These are phyloP conservation scores for Colletotrichum tamarilloi DNA, from an alignment of 2,329 filamentous ascomycete species.

Conservation along the genomic window DNA sequence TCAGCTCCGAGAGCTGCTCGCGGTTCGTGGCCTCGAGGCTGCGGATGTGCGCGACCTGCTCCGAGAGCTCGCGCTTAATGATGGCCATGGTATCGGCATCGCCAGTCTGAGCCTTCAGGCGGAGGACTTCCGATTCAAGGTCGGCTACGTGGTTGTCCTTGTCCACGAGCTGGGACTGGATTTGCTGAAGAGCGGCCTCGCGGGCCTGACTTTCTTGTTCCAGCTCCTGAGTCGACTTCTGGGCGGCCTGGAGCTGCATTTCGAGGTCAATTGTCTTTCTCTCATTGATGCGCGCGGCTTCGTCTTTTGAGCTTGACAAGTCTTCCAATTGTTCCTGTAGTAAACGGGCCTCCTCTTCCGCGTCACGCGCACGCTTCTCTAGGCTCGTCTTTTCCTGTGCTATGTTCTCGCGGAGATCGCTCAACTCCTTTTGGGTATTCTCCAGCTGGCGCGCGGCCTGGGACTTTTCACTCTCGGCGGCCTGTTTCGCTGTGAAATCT, in stretches of 20 bases:
- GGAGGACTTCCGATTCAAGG: slow-evolving; percentile 85
- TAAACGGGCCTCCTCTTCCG: slow-evolving; percentile 77
- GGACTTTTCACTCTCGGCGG: slow-evolving; percentile 65
- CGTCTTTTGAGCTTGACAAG: slow-evolving; percentile 69
- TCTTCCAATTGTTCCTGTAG: slow-evolving; percentile 88
- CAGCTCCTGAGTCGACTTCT: slow-evolving; percentile 65
- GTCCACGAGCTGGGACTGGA: slow-evolving; percentile 75
- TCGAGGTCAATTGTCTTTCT: slow-evolving; percentile 66
- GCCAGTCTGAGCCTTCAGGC: slow-evolving; percentile 86
- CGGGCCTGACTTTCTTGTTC: slow-evolving; percentile 68
- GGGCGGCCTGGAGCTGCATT: slow-evolving; percentile 58
- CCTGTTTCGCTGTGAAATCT: slow-evolving; percentile 77
- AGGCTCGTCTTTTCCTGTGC: slow-evolving; percentile 71
- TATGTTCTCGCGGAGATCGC: slow-evolving; percentile 60
- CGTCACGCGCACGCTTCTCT: slow-evolving; percentile 76
- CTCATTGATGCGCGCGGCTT: slow-evolving; percentile 72
- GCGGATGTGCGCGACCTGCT: slow-evolving; percentile 92
- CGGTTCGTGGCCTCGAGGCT: slow-evolving; percentile 83
- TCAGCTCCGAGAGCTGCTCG: slow-evolving; percentile 83
- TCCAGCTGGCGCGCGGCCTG: slow-evolving; percentile 63
- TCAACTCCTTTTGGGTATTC: slow-evolving; percentile 61
- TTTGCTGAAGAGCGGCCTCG: slow-evolving; percentile 65
- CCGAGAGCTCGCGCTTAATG: slow-evolving; percentile 87
- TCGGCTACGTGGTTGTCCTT: slow-evolving; percentile 78
- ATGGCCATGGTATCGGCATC: slow-evolving; percentile 88